Evolutionary conservation across 148 eudicot genomes (phyloP), one percentile per base, ranked within the genome.

Genomic region (Limonium bicolor): DNA sequence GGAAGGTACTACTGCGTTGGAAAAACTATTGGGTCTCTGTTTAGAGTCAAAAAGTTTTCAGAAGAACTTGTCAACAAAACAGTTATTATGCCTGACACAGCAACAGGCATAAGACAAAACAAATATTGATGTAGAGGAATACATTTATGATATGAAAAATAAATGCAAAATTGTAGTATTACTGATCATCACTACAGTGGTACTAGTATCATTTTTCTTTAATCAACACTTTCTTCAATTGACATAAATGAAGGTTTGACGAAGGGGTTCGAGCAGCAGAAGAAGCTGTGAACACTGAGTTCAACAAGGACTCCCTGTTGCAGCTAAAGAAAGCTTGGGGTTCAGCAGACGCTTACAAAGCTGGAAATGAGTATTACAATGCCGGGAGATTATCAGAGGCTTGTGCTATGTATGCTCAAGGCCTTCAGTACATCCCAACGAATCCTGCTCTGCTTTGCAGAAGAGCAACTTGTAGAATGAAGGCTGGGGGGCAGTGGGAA

Each of bases 401-500:
- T 21, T 62, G 66, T 42, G 36, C 53, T 2, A 64, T 70, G 40
- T 66, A 59, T 59, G 70, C 69, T 6, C 72, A 71, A 28, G 77
- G 69, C 35, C 72, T 71, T 7, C 58, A 48, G 25, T 59, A 55
- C 20, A 46, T 54, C 34, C 52, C 65, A 27, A 54, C 64, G 25
- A 71, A 59, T 36, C 46, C 63, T 6, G 49, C 63, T 8, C 64
- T 71, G 8, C 68, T 58, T 43, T 71, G 77, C 66, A 71, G 63
- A 24, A 56, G 71, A 48, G 77, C 72, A 12, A 47, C 64, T 53
- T 59, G 69, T 36, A 66, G 69, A 62, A 55, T 71, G 27, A 71
- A 56, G 42, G n/a, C n/a, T n/a, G 69, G 66, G 15, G 69, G 68
- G 30, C 29, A 55, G 61, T 66, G 77, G 77, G 56, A 66, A 30